Percentiles rank a stretch among this genome's conserved stretches.
These are phyloP conservation scores for Zalerion maritima DNA, from an alignment of 495 filamentous ascomycete species.

Conservation along the genomic window DNA sequence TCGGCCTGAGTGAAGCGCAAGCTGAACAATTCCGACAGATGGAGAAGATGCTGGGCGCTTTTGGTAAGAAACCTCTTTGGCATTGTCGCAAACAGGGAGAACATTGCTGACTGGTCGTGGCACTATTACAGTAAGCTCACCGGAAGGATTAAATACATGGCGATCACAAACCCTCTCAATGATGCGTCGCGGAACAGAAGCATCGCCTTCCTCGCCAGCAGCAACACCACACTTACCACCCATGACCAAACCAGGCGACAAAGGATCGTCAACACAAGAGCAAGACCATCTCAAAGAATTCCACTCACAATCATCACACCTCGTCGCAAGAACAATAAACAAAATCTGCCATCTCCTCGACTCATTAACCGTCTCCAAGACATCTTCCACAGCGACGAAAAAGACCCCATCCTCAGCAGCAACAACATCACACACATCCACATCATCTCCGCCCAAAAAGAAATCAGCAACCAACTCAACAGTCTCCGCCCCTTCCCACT, in stretches of 20 bases:
- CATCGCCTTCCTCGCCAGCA: no score
- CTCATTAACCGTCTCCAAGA: slow-evolving; percentile 23
- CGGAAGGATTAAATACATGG: slow-evolving; percentile 39
- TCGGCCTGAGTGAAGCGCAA: slow-evolving; percentile 31
- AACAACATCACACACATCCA: no score
- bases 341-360: slow-evolving; percentile 26
- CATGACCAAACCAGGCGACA: no score
- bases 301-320: no score
- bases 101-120: slow-evolving; percentile 10
- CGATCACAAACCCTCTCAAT: slow-evolving; percentile 36
- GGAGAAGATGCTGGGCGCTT: slow-evolving; percentile 28
- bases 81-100: slow-evolving; percentile 2
- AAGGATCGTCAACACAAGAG: no score
- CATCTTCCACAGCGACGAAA: no score
- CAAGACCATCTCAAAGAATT: no score
- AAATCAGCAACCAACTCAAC: slow-evolving; percentile 12
- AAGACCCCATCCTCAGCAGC: no score
- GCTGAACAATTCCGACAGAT: slow-evolving; percentile 24
- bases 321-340: no score
- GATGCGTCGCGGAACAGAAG: no score
- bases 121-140: slow-evolving; percentile 17
- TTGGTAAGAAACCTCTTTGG: slow-evolving; percentile 21
- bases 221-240: no score
- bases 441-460: no score
- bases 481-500: slow-evolving; percentile 13